Base-by-base conservation (phyloP, 73 alveolate genomes). In the Paramecium bursaria region DNA sequence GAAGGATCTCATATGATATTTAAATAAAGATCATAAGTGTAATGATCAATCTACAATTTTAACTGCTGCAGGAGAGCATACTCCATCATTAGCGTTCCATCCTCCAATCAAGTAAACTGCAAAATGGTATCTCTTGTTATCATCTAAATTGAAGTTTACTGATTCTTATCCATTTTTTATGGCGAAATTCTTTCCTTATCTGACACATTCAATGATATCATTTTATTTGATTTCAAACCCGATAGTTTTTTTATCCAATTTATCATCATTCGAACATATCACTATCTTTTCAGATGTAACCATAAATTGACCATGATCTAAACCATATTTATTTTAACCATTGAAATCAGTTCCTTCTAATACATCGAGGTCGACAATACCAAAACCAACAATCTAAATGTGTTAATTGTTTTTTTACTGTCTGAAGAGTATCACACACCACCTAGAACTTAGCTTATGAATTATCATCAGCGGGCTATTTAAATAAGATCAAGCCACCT, bases 11-110 rank as follows among this genome's bases (percentile, higher is more conserved):
- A n/a, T n/a, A n/a, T n/a, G n/a, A n/a, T n/a, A n/a, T n/a, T n/a
- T n/a, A n/a, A n/a, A n/a, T n/a, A n/a, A n/a, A n/a, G n/a, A n/a
- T n/a, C n/a, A n/a, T n/a, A n/a, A n/a, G n/a, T n/a, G n/a, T n/a
- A n/a, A n/a, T n/a, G n/a, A n/a, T n/a, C n/a, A n/a, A n/a, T n/a
- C n/a, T n/a, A n/a, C n/a, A n/a, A n/a, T n/a, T n/a, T n/a, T n/a
- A n/a, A n/a, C n/a, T n/a, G n/a, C n/a, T n/a, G n/a, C n/a, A n/a
- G n/a, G n/a, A n/a, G n/a, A n/a, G n/a, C n/a, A n/a, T n/a, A n/a
- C n/a, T 9, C 29, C 76, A 30, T 57, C 76, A 30, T 57, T 27
- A 57, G 51, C 33, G 17, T 57, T 50, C 76, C 76, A 57, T n/a
- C 76, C 51, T 3, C 76, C 33, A 15, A 57, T 30, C 17, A 57